Conservation (phyloP, 2,329 filamentous ascomycete genomes). For the Penicillium sp. region DNA sequence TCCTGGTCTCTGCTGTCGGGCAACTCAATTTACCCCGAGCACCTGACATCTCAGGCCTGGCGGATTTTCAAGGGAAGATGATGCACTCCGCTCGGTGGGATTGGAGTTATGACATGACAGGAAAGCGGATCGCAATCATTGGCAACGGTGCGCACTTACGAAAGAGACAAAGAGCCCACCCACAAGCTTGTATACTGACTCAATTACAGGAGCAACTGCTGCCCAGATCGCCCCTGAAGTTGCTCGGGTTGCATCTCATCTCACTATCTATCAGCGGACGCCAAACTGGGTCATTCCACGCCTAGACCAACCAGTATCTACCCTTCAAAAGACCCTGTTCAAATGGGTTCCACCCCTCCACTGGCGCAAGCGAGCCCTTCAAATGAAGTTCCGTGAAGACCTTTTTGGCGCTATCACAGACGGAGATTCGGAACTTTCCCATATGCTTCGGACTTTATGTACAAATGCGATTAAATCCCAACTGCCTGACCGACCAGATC, state of each 20-base stretch:
- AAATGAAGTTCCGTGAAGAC: constrained; percentile 51
- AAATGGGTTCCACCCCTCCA: constrained; percentile 46
- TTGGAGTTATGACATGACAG: constrained; percentile 48
- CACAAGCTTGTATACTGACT: neutral
- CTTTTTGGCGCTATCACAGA: constrained; percentile 40
- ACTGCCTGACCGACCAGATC: constrained; percentile 42
- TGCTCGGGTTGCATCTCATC: constrained; percentile 41
- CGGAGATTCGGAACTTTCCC: constrained; percentile 33
- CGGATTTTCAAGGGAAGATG: constrained; percentile 45
- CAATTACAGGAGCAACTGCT: constrained; percentile 44
- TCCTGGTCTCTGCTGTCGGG: constrained; percentile 51
- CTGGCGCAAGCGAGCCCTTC: constrained; percentile 42
- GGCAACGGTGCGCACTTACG: constrained; percentile 44
- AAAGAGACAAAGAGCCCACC: neutral
- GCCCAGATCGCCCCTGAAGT: constrained; percentile 53
- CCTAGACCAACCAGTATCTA: constrained; percentile 41
- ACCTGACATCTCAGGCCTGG: constrained; percentile 43
- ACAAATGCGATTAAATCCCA: constrained; percentile 38
- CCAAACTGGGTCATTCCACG: constrained; percentile 54
- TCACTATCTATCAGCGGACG: constrained; percentile 51
- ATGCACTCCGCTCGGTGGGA: constrained; percentile 55
- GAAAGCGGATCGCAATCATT: constrained; percentile 51
- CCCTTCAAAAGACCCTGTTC: constrained; percentile 37
- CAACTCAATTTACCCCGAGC: constrained; percentile 49
- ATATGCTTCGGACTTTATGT: constrained; percentile 34